phyloP scores from a whole-genome alignment of 768 basidiomycete genomes.

The Gyrodon lividus region DNA sequence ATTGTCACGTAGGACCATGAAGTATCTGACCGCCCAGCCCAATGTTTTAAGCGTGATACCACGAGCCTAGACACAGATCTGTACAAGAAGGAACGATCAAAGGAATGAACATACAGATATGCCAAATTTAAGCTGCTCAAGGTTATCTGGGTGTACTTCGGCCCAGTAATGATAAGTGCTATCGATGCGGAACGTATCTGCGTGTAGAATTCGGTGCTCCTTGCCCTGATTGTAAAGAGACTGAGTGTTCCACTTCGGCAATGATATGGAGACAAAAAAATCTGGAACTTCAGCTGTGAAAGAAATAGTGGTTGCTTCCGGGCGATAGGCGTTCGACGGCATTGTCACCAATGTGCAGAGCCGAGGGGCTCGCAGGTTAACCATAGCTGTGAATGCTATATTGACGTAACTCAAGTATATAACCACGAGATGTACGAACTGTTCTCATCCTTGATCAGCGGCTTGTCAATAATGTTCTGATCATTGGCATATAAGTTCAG shows the following conservation, averaged over 20 bases:
- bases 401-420: background rate
- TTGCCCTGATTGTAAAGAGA: conserved; percentile 61
- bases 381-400: conserved; percentile 52
- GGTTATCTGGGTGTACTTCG: conserved; percentile 61
- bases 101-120: conserved; percentile 46
- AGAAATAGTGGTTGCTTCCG: conserved; percentile 62
- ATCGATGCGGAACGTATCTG: conserved; percentile 53
- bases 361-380: conserved; percentile 60
- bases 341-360: conserved; percentile 55
- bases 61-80: conserved; percentile 37
- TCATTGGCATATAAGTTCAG: conserved; percentile 88
- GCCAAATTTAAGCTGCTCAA: conserved; percentile 74
- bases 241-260: conserved; percentile 91
- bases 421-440: conserved; percentile 42
- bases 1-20: conserved; percentile 89
- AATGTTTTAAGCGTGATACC: conserved; percentile 65
- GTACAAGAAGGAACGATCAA: background rate
- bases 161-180: conserved; percentile 77
- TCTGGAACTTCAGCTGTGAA: conserved; percentile 64
- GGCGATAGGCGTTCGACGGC: conserved; percentile 69
- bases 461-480: conserved; percentile 94
- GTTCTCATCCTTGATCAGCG: conserved; percentile 78
- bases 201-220: conserved; percentile 60
- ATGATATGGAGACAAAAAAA: conserved; percentile 54
- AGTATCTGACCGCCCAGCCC: conserved; percentile 87